Evolutionary conservation across 768 basidiomycete species (phyloP), one percentile per base, ranked within the genome.

Genomic region (Suillus paluster): DNA sequence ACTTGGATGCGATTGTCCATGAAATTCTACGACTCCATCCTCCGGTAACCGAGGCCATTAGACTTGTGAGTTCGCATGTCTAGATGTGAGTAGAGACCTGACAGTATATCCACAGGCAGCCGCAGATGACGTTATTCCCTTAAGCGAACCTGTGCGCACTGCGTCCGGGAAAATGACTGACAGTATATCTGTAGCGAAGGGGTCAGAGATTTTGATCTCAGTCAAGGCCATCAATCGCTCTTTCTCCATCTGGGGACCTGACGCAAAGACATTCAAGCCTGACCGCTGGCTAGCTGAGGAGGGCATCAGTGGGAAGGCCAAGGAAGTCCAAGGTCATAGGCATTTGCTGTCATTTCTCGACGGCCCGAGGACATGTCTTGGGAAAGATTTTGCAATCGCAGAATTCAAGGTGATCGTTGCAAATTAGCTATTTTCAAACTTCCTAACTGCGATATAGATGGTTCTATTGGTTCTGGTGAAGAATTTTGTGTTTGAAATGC

Each of bases 221-320:
- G 78, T 87, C 33, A 57, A 69, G 7, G 73, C 74, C 21, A 76
- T 86, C 54, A 88, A 90, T 69, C 70, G 76, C 7, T 81, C 83
- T n/a, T 78, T 77, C 58, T 72, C 70, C 1, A 69, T 88, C 36
- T 91, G 90, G 90, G 90, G 90, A 2, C 67, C 77, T 0, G 82
- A 86, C 60, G 81, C 86, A 4, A 78, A 80, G 25, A 80, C 80
- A 52, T 92, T 86, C 70, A 77, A 81, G 44, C 90, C 89, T 0
- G 85, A 86, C 58, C 78, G 90, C 6, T 91, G 90, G 90, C 73
- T 90, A 10, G 65, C 65, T 5, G 71, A 73, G 5, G 73, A 72
- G 15, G 70, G 73, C 1, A 65, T 70, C 9, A 66, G 68, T 2
- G 53, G 46, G n/a, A 49, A 50, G 33, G 78, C 79, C 0, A 79